phyloP scores from a whole-genome alignment of 23 red algal species.

The Cyanidium caldarium region DNA sequence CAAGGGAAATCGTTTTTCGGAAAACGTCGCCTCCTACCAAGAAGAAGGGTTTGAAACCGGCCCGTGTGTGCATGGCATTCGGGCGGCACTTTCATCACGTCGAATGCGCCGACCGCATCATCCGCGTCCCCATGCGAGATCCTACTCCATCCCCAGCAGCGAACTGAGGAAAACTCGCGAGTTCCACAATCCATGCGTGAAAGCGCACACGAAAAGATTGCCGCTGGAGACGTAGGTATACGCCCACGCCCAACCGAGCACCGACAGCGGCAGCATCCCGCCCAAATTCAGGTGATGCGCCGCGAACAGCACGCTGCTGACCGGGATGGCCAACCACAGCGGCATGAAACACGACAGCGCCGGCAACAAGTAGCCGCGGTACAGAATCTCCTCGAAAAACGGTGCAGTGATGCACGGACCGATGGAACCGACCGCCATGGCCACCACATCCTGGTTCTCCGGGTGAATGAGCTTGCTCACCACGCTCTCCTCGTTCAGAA shows the following conservation, averaged over 20 bases:
- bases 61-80: no score
- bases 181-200: conserved; percentile 6
- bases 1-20: no score
- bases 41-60: no score
- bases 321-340: conserved; percentile 72
- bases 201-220: conserved; percentile 5
- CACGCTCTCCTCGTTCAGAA: conserved; percentile 97
- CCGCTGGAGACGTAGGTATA: conserved; percentile 4
- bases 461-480: conserved; percentile 97
- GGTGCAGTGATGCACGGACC: conserved; percentile 97
- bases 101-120: no score
- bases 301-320: conserved; percentile 91
- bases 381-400: conserved; percentile 97
- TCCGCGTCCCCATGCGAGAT: no score
- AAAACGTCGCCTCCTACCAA: no score
- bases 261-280: conserved; percentile 71
- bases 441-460: conserved; percentile 88
- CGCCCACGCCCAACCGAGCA: conserved; percentile 43
- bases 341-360: conserved; percentile 71
- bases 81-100: no score
- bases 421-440: conserved; percentile 85
- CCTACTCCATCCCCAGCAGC: not conserved
- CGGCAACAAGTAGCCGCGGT: conserved; percentile 89
- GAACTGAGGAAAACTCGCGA: conserved; percentile 2
- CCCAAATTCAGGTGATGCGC: conserved; percentile 86